Evolutionary conservation across 495 filamentous ascomycete species (phyloP).

Genomic region (Neurospora sp.): DNA sequence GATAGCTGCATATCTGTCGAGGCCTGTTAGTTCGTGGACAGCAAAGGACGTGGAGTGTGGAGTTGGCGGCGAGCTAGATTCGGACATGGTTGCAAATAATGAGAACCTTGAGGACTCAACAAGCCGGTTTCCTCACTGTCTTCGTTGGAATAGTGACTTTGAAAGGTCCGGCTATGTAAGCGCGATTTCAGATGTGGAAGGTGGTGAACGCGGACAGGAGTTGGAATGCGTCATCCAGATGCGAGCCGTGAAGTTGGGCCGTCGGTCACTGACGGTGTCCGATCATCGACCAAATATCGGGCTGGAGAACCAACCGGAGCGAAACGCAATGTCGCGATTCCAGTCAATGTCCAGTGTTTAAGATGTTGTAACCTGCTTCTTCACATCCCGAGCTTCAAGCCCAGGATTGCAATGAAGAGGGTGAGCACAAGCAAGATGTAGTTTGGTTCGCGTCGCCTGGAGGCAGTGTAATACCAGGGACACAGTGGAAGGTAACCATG

Average conservation of each 20-base stretch:
- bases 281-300: not conserved
- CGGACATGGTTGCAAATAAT: not conserved
- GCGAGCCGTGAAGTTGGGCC: not conserved
- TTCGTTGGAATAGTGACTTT: not conserved
- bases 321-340: not conserved
- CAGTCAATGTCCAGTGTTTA: not conserved
- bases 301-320: not conserved
- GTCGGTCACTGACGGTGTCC: not conserved
- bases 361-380: not conserved
- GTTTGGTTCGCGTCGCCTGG: constrained; percentile 63
- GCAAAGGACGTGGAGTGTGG: not conserved
- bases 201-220: not conserved
- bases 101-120: not conserved
- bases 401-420: not conserved
- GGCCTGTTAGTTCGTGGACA: not conserved
- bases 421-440: not conserved
- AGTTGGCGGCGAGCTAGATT: not conserved
- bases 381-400: not conserved
- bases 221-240: not conserved
- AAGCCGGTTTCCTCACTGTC: not conserved
- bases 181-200: not conserved
- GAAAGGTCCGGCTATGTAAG: not conserved
- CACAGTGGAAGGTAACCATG: constrained; percentile 62
- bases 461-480: constrained; percentile 84
- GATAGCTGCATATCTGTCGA: not conserved